phyloP scores from a whole-genome alignment of 208 protist genomes.

The Blastocrithidia nonstop region DNA sequence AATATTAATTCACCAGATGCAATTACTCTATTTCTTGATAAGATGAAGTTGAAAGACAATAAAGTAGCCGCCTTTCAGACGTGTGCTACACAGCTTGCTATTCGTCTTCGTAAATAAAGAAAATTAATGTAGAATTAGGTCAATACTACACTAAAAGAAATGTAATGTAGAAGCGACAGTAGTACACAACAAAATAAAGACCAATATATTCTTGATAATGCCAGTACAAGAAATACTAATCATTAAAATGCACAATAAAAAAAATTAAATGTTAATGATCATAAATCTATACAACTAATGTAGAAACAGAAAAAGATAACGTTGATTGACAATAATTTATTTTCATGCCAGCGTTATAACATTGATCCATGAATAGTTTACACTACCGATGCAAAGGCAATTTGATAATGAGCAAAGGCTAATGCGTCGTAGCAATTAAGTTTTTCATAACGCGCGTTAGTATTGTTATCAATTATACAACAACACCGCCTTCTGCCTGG shows the following conservation, averaged over 20 bases:
- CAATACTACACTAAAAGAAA: constrained; percentile 2
- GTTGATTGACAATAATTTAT: background rate
- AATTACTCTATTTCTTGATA: constrained; percentile 31
- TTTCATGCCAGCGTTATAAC: constrained; percentile 17
- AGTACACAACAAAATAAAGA: constrained; percentile 1
- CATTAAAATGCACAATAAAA: background rate
- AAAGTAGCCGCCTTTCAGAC: constrained; percentile 23
- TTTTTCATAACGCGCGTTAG: constrained; percentile 10
- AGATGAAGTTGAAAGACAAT: constrained; percentile 34
- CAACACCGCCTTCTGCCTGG: constrained; percentile 21
- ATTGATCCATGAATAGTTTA: constrained; percentile 47
- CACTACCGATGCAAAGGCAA: constrained; percentile 17
- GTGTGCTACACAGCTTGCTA: constrained; percentile 37
- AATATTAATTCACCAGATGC: constrained; percentile 20
- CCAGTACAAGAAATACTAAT: background rate
- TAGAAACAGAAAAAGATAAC: background rate
- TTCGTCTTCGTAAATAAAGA: constrained; percentile 15
- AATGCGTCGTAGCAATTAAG: too few relatives aligned
- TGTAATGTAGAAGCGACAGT: background rate
- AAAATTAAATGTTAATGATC: too few relatives aligned
- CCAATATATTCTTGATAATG: background rate
- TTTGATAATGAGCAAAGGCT: constrained; percentile 35
- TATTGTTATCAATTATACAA: constrained; percentile 12
- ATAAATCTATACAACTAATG: too few relatives aligned
- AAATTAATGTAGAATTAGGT: background rate